A percentile compares a stretch with the other conserved stretches of the same genome.
Conservation (phyloP, 495 filamentous ascomycete genomes). For the Aspergillus saccharolyticus region DNA sequence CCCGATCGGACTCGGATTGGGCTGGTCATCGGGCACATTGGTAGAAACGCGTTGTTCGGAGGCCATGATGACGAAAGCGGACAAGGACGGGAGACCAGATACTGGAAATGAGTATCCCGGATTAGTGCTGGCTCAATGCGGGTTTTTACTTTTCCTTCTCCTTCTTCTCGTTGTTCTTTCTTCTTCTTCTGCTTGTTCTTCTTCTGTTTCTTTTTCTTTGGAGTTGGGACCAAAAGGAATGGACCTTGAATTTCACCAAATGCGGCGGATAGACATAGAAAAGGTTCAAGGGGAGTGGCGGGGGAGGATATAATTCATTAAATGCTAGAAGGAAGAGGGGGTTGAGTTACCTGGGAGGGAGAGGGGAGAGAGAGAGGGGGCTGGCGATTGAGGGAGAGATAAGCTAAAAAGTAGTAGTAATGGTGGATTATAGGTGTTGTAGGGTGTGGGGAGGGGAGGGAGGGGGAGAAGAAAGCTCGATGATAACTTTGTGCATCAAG, state of each 20-base stretch:
- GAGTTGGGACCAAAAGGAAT: neutral
- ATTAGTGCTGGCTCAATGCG: neutral
- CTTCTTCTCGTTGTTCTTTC: too few relatives aligned
- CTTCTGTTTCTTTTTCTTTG: too few relatives aligned
- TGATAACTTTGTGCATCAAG: constrained; percentile 9
- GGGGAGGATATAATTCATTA: neutral
- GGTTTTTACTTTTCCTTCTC: too few relatives aligned
- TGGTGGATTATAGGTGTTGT: neutral
- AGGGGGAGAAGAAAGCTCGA: too few relatives aligned
- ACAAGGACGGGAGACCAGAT: neutral
- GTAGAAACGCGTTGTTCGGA: constrained; percentile 29
- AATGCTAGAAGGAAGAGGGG: constrained; percentile 1
- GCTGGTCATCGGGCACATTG: constrained; percentile 29
- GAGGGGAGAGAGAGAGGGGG: constrained; percentile 3
- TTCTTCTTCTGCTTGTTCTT: too few relatives aligned
- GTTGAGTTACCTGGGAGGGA: constrained; percentile 20
- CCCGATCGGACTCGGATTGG: constrained; percentile 33
- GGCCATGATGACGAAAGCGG: constrained; percentile 27
- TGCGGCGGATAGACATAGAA: neutral
- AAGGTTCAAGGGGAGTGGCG: neutral
- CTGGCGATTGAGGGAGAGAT: constrained; percentile 8
- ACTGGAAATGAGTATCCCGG: neutral
- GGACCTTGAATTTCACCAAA: neutral
- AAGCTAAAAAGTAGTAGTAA: constrained; percentile 7
- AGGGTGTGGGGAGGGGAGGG: neutral